Evolutionary conservation across 1,284 basidiomycete genomes (phyloP).

Genomic region (Tilletia caries): DNA sequence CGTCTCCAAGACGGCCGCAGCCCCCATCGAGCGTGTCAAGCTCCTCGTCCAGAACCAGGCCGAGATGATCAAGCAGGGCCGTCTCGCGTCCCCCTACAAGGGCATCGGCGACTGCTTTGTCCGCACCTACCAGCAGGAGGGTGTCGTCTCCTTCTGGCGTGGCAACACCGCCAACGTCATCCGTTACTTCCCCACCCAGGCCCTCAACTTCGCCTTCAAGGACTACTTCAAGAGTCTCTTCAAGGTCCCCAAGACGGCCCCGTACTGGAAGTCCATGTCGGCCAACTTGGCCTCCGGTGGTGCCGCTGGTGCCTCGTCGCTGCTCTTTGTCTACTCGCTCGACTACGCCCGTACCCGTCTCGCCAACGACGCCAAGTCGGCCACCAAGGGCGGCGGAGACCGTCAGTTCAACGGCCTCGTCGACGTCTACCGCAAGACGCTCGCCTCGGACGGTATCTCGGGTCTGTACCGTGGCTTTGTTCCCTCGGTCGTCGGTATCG

Average conservation of each 20-base stretch:
- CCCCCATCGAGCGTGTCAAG: conserved; percentile 55
- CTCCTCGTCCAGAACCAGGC: conserved; percentile 55
- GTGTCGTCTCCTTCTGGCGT: conserved; percentile 53
- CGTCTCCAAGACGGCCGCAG: conserved; percentile 54
- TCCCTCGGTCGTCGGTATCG: conserved; percentile 53
- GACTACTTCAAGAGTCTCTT: conserved; percentile 39
- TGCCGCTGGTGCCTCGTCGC: conserved; percentile 54
- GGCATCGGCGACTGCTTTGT: conserved; percentile 54
- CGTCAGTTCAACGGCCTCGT: conserved; percentile 55
- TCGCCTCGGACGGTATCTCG: conserved; percentile 52
- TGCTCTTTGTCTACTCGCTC: conserved; percentile 54
- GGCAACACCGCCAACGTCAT: conserved; percentile 55
- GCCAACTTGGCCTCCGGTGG: conserved; percentile 54
- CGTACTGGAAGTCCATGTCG: conserved; percentile 50
- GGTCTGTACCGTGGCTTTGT: conserved; percentile 55
- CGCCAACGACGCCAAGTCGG: conserved; percentile 54
- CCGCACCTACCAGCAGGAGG: conserved; percentile 54
- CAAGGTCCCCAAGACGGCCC: conserved; percentile 51
- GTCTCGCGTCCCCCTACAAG: conserved; percentile 53
- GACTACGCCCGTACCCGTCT: conserved; percentile 56
- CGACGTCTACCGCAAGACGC: conserved; percentile 54
- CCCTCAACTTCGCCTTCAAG: conserved; percentile 52
- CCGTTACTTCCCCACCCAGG: conserved; percentile 54
- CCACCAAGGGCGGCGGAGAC: conserved; percentile 52
- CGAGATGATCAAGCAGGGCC: conserved; percentile 55